Conservation (phyloP, 1,284 basidiomycete genomes). For the Leucoagaricus sp. region DNA sequence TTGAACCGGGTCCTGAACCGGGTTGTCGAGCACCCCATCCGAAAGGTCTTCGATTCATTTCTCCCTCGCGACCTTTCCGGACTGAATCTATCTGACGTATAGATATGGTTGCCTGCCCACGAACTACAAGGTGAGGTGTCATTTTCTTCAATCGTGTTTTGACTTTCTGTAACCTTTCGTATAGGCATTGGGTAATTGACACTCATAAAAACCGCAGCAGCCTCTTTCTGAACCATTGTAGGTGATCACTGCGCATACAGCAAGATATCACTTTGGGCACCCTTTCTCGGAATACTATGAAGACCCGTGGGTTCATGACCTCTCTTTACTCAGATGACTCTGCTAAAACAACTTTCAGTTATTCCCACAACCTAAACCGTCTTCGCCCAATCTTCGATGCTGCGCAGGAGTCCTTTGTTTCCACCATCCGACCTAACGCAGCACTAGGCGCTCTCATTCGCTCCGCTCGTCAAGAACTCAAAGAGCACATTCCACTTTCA, state of each 20-base stretch:
- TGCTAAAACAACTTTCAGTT: constrained; percentile 30
- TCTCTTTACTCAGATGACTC: not conserved
- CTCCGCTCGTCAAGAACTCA: constrained; percentile 49
- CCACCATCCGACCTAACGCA: constrained; percentile 56
- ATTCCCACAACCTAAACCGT: constrained; percentile 53
- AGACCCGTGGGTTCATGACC: constrained; percentile 50
- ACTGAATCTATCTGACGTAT: constrained; percentile 6
- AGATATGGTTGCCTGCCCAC: constrained; percentile 77
- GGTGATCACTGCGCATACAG: constrained; percentile 64
- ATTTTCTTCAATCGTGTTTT: constrained; percentile 14
- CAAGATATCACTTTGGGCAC: constrained; percentile 63
- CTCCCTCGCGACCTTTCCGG: not conserved
- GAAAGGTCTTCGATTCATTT: constrained; percentile 43
- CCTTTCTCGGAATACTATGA: constrained; percentile 57
- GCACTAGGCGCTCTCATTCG: constrained; percentile 48
- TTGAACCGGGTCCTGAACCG: constrained; percentile 67
- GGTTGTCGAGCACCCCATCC: constrained; percentile 62
- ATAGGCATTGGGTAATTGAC: constrained; percentile 70
- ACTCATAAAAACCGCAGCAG: no score
- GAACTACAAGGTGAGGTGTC: constrained; percentile 52
- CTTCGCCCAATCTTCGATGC: constrained; percentile 53
- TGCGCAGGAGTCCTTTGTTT: constrained; percentile 46
- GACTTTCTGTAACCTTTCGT: not conserved
- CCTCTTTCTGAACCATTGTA: no score
- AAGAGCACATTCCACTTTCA: constrained; percentile 28